Evolutionary conservation across 2,329 filamentous ascomycete species (phyloP).

Genomic region (Botryotinia convoluta): DNA sequence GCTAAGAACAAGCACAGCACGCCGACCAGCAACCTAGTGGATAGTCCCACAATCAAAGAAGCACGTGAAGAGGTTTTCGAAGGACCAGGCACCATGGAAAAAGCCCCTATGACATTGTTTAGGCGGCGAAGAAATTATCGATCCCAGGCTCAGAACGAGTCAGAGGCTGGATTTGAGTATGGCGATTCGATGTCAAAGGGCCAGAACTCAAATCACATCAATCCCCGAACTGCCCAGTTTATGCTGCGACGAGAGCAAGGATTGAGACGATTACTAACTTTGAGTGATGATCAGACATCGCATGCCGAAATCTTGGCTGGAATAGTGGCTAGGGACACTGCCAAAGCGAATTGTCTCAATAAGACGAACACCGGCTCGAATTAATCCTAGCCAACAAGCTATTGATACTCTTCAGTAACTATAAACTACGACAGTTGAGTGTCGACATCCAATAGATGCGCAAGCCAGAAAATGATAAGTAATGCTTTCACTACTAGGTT

Average conservation of each 20-base stretch:
- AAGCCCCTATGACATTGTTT: not conserved
- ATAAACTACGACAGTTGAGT: not conserved
- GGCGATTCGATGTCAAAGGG: not conserved
- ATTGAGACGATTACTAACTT: not conserved
- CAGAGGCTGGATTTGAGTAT: not conserved
- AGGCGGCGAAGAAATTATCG: not conserved
- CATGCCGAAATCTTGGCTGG: not conserved
- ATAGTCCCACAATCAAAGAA: not conserved
- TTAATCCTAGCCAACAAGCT: not conserved
- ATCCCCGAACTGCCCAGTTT: not conserved
- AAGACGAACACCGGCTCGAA: not conserved
- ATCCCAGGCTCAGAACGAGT: not conserved
- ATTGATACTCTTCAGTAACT: fast-evolving
- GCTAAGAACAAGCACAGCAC: not conserved
- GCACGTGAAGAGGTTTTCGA: not conserved
- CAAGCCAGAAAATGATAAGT: too few relatives aligned
- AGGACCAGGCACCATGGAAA: not conserved
- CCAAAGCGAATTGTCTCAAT: not conserved
- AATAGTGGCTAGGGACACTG: not conserved
- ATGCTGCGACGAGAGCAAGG: not conserved
- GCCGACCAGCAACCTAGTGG: not conserved
- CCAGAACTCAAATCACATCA: not conserved
- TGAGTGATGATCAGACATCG: not conserved
- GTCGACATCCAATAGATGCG: too few relatives aligned
- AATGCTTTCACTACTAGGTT: not conserved